Evolutionary conservation across 192 early-diverging fungal species (phyloP).

Genomic region (Bifiguratus adelaidae): DNA sequence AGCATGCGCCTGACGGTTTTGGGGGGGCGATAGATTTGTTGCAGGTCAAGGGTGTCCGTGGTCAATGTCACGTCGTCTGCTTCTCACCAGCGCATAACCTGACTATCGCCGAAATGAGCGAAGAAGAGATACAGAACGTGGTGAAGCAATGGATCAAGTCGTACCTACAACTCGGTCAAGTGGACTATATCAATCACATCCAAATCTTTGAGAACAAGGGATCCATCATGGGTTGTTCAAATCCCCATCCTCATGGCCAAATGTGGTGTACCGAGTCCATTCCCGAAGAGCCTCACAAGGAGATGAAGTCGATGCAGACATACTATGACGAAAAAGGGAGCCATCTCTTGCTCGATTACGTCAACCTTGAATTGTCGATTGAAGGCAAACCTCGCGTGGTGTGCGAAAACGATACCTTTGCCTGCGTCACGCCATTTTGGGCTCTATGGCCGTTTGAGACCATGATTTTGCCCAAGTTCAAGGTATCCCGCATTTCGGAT

Average conservation of each 20-base stretch:
- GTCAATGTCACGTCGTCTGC: conserved; percentile 86
- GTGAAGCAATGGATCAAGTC: conserved; percentile 65
- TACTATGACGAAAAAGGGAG: conserved; percentile 39
- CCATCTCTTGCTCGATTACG: conserved; percentile 83
- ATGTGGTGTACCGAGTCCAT: conserved; percentile 83
- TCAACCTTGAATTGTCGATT: conserved; percentile 32
- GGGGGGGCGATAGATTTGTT: conserved; percentile 34
- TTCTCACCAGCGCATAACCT: conserved; percentile 84
- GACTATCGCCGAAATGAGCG: conserved; percentile 78
- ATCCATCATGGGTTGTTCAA: conserved; percentile 91
- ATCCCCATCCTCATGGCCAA: conserved; percentile 94
- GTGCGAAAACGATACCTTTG: conserved; percentile 68
- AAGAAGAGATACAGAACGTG: conserved; percentile 51
- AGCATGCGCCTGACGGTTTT: too few relatives aligned
- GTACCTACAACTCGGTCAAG: conserved; percentile 37
- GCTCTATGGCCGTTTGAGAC: conserved; percentile 95
- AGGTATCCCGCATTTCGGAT: conserved; percentile 43
- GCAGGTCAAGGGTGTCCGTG: conserved; percentile 48
- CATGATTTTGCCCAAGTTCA: conserved; percentile 64
- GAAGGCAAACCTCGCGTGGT: conserved; percentile 53
- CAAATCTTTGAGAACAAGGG: conserved; percentile 99
- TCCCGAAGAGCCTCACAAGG: conserved; percentile 69
- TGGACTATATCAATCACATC: conserved; percentile 59
- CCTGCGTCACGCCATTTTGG: conserved; percentile 91
- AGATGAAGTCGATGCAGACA: conserved; percentile 49